Percentiles rank a stretch among this genome's conserved stretches.
Evolutionary conservation across 805 yeast species (phyloP).

Genomic region (Candida awuae): DNA sequence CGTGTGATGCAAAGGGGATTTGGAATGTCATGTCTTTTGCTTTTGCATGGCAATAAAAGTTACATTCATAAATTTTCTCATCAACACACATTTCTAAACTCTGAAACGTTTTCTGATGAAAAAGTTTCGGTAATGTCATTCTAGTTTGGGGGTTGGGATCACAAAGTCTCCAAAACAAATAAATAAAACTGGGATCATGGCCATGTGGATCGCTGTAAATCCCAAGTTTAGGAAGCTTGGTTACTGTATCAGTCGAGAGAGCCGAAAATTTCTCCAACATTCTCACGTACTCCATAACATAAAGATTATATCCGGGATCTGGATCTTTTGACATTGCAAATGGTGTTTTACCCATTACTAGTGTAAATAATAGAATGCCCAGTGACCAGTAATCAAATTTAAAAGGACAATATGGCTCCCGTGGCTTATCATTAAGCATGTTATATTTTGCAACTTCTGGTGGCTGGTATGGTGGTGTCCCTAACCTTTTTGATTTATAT

Average conservation of each 20-base stretch:
- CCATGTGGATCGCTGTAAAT: slow-evolving; percentile 24
- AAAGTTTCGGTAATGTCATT: slow-evolving; percentile 45
- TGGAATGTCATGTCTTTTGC: slow-evolving; percentile 7
- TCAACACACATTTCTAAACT: slow-evolving; percentile 51
- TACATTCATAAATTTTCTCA: slow-evolving; percentile 30
- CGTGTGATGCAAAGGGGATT: slow-evolving; percentile 5
- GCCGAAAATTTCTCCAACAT: slow-evolving; percentile 38
- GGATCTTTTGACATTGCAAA: slow-evolving; percentile 41
- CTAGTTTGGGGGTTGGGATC: slow-evolving; percentile 53
- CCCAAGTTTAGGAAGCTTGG: slow-evolving; percentile 39
- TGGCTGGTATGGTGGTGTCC: slow-evolving; percentile 75
- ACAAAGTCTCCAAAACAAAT: slow-evolving; percentile 55
- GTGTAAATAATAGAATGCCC: slow-evolving; percentile 58
- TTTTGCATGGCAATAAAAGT: slow-evolving; percentile 16
- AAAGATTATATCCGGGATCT: slow-evolving; percentile 51
- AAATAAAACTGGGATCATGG: slow-evolving; percentile 12
- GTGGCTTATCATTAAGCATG: slow-evolving; percentile 24
- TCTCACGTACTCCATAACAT: slow-evolving; percentile 28
- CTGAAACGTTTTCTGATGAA: slow-evolving; percentile 58
- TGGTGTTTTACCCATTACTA: slow-evolving; percentile 53
- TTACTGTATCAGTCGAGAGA: slow-evolving; percentile 44
- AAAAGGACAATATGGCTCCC: slow-evolving; percentile 42
- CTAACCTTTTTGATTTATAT: slow-evolving; percentile 42
- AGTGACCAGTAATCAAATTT: slow-evolving; percentile 67
- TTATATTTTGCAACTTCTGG: slow-evolving; percentile 60